Percentiles rank a stretch among this genome's conserved stretches.
phyloP scores from a whole-genome alignment of 495 filamentous ascomycete genomes.

The Podospora bellae-mahoneyi region DNA sequence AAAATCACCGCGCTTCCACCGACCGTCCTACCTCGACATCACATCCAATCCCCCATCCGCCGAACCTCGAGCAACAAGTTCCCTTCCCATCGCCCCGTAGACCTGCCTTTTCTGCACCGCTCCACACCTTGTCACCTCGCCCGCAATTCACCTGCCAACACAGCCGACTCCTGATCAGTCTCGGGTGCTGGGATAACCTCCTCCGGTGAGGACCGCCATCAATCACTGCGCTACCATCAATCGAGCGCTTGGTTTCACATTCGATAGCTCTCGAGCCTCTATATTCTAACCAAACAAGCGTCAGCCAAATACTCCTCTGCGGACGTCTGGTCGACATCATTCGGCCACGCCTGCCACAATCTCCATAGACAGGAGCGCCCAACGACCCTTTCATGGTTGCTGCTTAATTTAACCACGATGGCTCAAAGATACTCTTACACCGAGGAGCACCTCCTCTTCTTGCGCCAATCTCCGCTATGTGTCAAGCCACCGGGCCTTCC shows the following conservation, averaged over 20 bases:
- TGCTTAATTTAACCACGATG: conserved; percentile 38
- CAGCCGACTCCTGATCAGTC: neutral
- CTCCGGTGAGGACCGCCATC: neutral
- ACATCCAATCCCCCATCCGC: neutral
- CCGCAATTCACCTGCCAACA: neutral
- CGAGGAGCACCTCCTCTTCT: conserved; percentile 68
- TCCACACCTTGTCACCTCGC: neutral
- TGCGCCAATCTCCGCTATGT: conserved; percentile 82
- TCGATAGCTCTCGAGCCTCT: neutral
- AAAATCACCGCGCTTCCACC: conserved; percentile 2
- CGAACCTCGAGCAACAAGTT: neutral
- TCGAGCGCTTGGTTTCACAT: neutral
- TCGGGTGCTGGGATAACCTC: neutral
- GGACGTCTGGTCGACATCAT: neutral
- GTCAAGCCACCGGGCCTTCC: conserved; percentile 76
- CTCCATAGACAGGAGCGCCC: neutral
- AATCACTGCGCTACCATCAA: neutral
- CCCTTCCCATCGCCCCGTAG: neutral
- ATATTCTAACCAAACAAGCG: neutral
- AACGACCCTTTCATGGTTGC: conserved; percentile 21
- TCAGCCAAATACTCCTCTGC: neutral
- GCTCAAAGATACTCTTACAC: conserved; percentile 59
- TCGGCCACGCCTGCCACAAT: neutral
- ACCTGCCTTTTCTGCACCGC: neutral
- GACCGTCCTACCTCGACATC: neutral